Base-by-base conservation (phyloP, 2,329 filamentous ascomycete species). In the Aschersonia sp. region DNA sequence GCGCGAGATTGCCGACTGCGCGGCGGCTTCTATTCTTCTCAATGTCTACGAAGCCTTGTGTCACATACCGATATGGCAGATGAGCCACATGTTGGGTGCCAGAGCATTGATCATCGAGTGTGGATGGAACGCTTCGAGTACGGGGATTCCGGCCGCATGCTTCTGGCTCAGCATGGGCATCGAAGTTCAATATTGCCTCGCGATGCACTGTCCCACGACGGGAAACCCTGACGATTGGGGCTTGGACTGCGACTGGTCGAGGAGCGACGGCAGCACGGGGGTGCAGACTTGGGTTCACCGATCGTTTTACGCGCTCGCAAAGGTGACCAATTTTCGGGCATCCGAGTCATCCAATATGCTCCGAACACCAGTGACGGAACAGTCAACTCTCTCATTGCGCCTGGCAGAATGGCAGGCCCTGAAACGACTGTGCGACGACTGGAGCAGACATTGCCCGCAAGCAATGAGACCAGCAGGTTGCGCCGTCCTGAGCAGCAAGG, bases 41-140 rank as follows among this genome's bases (percentile, higher is more conserved):
- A 90, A 94, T 56, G 85, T 94, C 4, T 96, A 94, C 64, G 88
- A 96, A 63, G 83, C 89, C 56, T 94, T 96, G 87, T 87, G 80
- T 45, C 85, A 90, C 58, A 79, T 79, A 54, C 80, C 84, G 5
- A 70, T 82, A 39, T 79, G 87, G 56, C 76, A 84, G n/a, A 90
- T 92, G 82, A 89, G 85, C 55, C 89, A 95, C 58, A 89, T 90
- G 54, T 83, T 85, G 0, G 87, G 87, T 5, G 87, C 87, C 8
- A 76, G 87, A 47, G 87, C 87, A 2, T 69, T 95, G 45, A 89
- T 96, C 57, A 86, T 87, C 51, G 87, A 95, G 59, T 95, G 88
- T 57, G 79, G 81, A 5, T 96, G 90, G 90, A 83, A 87, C 56
- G 87, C 87, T 0, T 78, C 73, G 52, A 85, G 85, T 37, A 76